Evolutionary conservation across 192 early-diverging fungal genomes (phyloP), one percentile per base, ranked within the genome.

Genomic region (Thamnidium elegans): DNA sequence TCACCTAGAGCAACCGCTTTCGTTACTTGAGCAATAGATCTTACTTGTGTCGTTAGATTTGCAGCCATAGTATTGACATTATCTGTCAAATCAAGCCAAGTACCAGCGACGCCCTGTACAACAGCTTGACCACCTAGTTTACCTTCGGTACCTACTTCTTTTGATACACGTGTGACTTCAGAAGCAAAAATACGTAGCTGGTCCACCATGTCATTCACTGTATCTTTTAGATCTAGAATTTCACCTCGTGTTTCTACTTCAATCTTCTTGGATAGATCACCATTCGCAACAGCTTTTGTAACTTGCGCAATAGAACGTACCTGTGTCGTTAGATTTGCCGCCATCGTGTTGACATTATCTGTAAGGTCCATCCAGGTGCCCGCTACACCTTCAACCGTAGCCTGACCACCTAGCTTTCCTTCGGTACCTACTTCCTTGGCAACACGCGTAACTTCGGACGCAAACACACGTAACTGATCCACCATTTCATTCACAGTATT

Each of bases 331-430:
- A 84, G 67, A 65, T 84, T 84, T 44, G 62, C 53, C n/a, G 79
- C 83, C 83, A 84, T 84, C 52, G 53, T 72, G 67, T 84, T 84
- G 69, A 84, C 88, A 55, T 85, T 87, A 30, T 76, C 74, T 7
- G 87, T 89, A 15, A 89, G 73, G 26, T 89, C 89, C 50, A 81
- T 81, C 89, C 89, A 91, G 0, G 81, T 81, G n/a, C 89, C 89
- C n/a, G 82, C 82, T 0, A 88, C 87, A 61, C 83, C 87, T 7
- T 67, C 63, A 2, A 91, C 89, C 31, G 82, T 76, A 0, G 87
- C 89, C 67, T 89, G 86, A 14, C 80, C 90, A 50, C 90, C 90
- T 32, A 91, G 71, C 51, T 85, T 86, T 43, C 89, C 89, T 39
- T 88, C 83, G 0, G 78, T 84, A 47, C 85, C 85, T 14, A 87